These are phyloP conservation scores for Penicillium janthinellum DNA, from an alignment of 2,329 filamentous ascomycete genomes.

Conservation along the genomic window DNA sequence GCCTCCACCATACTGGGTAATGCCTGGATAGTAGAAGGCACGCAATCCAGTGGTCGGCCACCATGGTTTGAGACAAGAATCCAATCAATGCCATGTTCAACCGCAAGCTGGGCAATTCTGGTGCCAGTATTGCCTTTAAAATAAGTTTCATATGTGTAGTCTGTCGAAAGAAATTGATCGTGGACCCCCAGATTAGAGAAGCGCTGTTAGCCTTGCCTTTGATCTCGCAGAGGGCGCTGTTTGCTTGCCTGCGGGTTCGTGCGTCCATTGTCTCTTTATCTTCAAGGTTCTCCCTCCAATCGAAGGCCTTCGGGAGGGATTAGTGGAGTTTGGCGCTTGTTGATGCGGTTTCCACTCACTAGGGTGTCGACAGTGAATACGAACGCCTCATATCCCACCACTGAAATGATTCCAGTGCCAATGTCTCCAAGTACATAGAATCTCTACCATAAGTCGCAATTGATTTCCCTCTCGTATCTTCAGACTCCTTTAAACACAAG, in stretches of 20 bases:
- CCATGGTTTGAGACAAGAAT: constrained; percentile 16
- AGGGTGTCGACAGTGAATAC: constrained; percentile 13
- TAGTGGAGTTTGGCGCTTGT: constrained; percentile 7
- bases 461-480: no score
- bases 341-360: constrained; percentile 9
- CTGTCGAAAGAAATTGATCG: constrained; percentile 6
- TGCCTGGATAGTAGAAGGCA: constrained; percentile 11
- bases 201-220: constrained; percentile 8
- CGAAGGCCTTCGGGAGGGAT: constrained; percentile 9
- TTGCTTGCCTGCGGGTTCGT: constrained; percentile 3
- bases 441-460: no score
- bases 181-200: constrained; percentile 9
- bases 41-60: constrained; percentile 11
- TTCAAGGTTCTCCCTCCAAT: constrained; percentile 3
- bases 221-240: neutral
- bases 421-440: no score
- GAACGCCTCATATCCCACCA: constrained; percentile 10
- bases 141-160: constrained; percentile 11
- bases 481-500: neutral
- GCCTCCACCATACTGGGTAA: neutral
- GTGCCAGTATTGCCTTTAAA: constrained; percentile 8
- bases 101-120: constrained; percentile 6
- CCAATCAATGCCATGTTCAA: constrained; percentile 5
- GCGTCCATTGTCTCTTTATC: constrained; percentile 4
- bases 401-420: neutral